These are phyloP conservation scores for Torulaspora indica DNA, from an alignment of 805 yeast species.

Conservation along the genomic window DNA sequence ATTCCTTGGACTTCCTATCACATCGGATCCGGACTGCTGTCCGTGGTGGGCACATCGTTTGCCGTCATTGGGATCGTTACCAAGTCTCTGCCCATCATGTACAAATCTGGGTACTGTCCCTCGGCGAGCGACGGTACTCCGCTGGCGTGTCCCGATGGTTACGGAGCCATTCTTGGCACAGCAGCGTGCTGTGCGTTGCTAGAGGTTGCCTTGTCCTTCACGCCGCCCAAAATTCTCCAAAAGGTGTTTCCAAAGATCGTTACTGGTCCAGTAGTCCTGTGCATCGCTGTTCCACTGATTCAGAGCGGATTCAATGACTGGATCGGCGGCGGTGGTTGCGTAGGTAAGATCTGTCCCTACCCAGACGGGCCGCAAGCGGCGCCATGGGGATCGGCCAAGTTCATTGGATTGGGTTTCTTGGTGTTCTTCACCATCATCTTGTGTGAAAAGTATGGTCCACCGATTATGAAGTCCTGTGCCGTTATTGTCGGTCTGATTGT, in stretches of 20 bases:
- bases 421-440: constrained; percentile 70
- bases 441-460: constrained; percentile 86
- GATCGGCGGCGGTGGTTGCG: constrained; percentile 81
- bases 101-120: constrained; percentile 64
- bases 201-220: constrained; percentile 67
- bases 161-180: constrained; percentile 81
- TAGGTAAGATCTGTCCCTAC: constrained; percentile 43
- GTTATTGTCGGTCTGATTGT: constrained; percentile 78
- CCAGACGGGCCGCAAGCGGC: constrained; percentile 50
- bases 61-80: constrained; percentile 79
- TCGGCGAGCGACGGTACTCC: constrained; percentile 55
- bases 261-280: constrained; percentile 86
- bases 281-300: constrained; percentile 71
- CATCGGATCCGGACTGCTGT: constrained; percentile 81
- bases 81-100: constrained; percentile 77
- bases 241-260: constrained; percentile 82
- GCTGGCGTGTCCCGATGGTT: constrained; percentile 84
- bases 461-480: constrained; percentile 91
- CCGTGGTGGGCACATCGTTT: constrained; percentile 89
- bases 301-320: constrained; percentile 75
- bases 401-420: constrained; percentile 80
- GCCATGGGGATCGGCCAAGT: constrained; percentile 83
- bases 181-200: constrained; percentile 72
- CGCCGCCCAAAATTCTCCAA: constrained; percentile 69
- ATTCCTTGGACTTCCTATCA: constrained; percentile 68